Evolutionary conservation across 1,284 basidiomycete species (phyloP).

Genomic region (Papiliotrema fonsecae): DNA sequence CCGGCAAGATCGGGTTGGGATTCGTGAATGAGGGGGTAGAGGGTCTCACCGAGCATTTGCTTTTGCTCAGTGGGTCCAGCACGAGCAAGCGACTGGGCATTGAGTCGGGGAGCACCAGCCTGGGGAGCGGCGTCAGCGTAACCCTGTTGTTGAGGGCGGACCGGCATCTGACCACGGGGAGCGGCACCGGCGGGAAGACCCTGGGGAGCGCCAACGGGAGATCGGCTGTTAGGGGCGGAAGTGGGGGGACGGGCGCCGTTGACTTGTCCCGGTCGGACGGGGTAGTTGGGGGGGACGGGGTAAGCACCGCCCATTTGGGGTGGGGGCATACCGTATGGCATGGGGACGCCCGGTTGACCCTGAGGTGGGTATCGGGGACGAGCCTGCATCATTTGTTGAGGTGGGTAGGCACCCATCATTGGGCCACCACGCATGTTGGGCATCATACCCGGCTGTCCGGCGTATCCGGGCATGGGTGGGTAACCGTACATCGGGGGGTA

Average conservation of each 20-base stretch:
- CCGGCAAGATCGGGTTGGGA: conserved; percentile 81
- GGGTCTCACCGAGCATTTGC: conserved; percentile 90
- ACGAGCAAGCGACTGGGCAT: conserved; percentile 59
- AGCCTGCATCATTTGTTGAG: conserved; percentile 62
- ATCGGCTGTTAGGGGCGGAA: conserved; percentile 48
- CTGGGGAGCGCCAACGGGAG: conserved; percentile 46
- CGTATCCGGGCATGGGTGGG: conserved; percentile 66
- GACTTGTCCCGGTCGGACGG: conserved; percentile 22
- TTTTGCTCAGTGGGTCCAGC: conserved; percentile 86
- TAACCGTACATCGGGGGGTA: conserved; percentile 84
- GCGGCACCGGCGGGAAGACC: conserved; percentile 48
- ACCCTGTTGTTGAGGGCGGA: conserved; percentile 47
- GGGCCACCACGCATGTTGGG: conserved; percentile 60
- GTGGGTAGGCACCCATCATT: conserved; percentile 60
- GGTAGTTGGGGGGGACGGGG: conserved; percentile 41
- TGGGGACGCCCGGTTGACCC: conserved; percentile 59
- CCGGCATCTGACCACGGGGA: conserved; percentile 44
- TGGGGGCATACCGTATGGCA: conserved; percentile 49
- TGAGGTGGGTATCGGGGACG: conserved; percentile 76
- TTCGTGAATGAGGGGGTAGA: conserved; percentile 81
- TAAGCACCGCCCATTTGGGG: conserved; percentile 59
- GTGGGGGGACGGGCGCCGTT: conserved; percentile 35
- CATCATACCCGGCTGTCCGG: conserved; percentile 46
- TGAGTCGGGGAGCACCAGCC: conserved; percentile 41
- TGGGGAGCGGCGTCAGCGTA: conserved; percentile 50